Base-by-base conservation (phyloP, 805 yeast species). In the Debaryomyces castellii region DNA sequence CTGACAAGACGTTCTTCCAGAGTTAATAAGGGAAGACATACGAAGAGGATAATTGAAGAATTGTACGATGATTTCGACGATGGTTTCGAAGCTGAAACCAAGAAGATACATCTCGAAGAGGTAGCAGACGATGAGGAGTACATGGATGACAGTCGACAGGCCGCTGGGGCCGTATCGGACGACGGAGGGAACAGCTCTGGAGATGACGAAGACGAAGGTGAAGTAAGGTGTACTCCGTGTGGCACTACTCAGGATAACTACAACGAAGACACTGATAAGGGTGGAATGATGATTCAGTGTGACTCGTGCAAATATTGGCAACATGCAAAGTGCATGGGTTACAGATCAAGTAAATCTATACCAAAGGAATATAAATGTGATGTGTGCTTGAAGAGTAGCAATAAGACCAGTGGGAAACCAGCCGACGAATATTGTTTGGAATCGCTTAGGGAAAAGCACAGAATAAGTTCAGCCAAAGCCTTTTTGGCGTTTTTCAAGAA, bases 261-360 rank as follows among this genome's bases (percentile, higher is more conserved):
- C 57, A 71, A 82, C 53, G 85, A 76, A 49, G 82, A 74, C 0
- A 74, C 72, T 3, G 87, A 82, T 49, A 60, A 62, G 1, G 62
- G 70, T 9, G 82, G 86, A 11, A 70, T 69, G 10, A 82, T 83
- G 86, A 76, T 84, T 22, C 81, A 81, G 54, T 85, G 91, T 63
- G 88, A 82, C 22, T 53, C 63, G 6, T 85, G 91, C 58, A 62
- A 73, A 38, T 78, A 89, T 2, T 85, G 90, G 90, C 90, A 85
- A 58, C 91, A 85, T 57, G 76, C 78, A 25, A 65, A 58, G 44
- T 85, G 91, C 61, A 72, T 83, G 78, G 75, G 83, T 21, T 81
- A 74, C 38, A 51, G 45, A 42, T 59, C 67, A 7, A 62, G 66
- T 9, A 64, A 59, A 25, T 58, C 56, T 24, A 59, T 76, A 1